Evolutionary conservation across 2,329 filamentous ascomycete species (phyloP), one percentile per base, ranked within the genome.

Genomic region (Aspergillus puulaauensis): DNA sequence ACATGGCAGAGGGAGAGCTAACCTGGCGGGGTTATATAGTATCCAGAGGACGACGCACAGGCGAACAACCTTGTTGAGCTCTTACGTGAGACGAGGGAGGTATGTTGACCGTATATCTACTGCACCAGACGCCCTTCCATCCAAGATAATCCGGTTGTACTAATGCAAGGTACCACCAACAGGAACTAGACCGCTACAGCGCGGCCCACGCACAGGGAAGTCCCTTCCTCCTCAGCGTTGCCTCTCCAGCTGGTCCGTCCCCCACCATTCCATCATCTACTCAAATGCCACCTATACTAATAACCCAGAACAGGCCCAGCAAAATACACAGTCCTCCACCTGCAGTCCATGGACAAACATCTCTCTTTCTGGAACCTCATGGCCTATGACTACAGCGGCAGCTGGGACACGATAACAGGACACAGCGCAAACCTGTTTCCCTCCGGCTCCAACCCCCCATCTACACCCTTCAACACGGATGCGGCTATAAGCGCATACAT

Each of bases 351-450:
- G 79, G 73, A 80, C 63, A 44, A 68, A 15, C 75, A 79, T 49
- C 73, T 82, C 41, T 78, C 81, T 62, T 81, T 82, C 71, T 82
- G 78, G 76, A 82, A 83, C 63, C 64, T 78, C 8, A 96, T 96
- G 91, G 89, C 90, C 2, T 96, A 96, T 75, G 91, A 96, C 75
- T 96, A 86, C 71, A 64, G 91, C 6, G 93, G 93, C 1, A 88
- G 86, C 3, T 97, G 92, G 91, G 90, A 93, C 67, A 66, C 76
- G 3, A 71, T 70, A 3, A 80, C 90, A 1, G 91, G 88, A 4
- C 92, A 98, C 76, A 88, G 92, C 71, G 85, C 93, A 5, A 97
- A 96, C 71, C 72, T 97, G 39, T 89, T 83, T 68, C 81, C 82
- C 0, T 88, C 83, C 23, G 64, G 64, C 2, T 68, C 76, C 6